A percentile compares a stretch with the other conserved stretches of the same genome.
Evolutionary conservation across 148 eudicot species (phyloP).

Genomic region (Camellia lanceoleosa): DNA sequence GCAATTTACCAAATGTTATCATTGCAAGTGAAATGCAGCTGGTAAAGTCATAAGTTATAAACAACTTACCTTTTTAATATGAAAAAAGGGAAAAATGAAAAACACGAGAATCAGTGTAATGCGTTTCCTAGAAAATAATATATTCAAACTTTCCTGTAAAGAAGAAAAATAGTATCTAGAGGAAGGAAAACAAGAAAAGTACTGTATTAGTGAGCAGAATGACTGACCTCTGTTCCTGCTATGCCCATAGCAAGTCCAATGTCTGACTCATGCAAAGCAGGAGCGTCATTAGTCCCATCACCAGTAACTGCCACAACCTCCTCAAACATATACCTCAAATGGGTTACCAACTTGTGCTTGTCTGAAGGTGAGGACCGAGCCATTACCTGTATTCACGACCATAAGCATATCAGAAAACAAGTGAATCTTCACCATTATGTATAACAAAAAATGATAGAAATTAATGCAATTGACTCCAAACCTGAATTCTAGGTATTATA

Average conservation of each 20-base stretch:
- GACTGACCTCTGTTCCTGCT: conserved; percentile 69
- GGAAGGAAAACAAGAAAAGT: conserved; percentile 7
- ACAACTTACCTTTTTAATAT: too few relatives aligned
- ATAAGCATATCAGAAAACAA: background rate
- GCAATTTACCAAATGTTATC: too few relatives aligned
- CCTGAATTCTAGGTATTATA: conserved; percentile 13
- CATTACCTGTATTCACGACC: conserved; percentile 48
- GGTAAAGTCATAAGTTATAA: too few relatives aligned
- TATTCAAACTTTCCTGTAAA: background rate
- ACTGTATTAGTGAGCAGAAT: background rate
- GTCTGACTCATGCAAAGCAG: conserved; percentile 79
- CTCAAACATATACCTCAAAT: conserved; percentile 37
- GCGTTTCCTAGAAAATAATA: too few relatives aligned
- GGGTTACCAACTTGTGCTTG: conserved; percentile 55
- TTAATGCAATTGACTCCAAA: background rate
- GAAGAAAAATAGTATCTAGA: conserved; percentile 1
- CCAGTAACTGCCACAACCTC: conserved; percentile 88
- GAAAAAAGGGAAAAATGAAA: too few relatives aligned
- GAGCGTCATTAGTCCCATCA: conserved; percentile 85
- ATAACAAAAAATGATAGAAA: background rate
- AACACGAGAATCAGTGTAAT: too few relatives aligned
- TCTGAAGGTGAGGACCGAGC: conserved; percentile 73
- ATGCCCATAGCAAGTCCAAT: conserved; percentile 88
- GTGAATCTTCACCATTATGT: background rate
- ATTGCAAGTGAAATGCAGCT: too few relatives aligned